Conservation (phyloP, 208 protist species). For the Acanthamoeba royreba region DNA sequence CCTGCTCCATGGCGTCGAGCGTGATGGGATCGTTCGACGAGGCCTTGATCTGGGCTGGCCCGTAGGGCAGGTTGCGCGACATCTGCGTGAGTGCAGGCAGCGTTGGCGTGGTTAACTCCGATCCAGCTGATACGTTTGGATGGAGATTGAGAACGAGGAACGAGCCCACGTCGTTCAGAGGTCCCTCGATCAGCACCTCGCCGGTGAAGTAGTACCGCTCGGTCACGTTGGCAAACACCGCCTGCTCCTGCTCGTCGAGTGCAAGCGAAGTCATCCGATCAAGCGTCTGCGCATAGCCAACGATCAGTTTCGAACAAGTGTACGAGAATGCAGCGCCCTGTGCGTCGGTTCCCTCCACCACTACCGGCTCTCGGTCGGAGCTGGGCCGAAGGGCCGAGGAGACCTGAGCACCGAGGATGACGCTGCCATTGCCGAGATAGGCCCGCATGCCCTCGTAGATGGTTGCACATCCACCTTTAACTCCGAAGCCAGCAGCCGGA, state of each 20-base stretch:
- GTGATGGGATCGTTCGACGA: neutral
- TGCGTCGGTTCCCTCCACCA: neutral
- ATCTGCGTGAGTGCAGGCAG: slow-evolving; percentile 10
- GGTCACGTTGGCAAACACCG: neutral
- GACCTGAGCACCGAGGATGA: neutral
- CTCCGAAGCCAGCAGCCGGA: neutral
- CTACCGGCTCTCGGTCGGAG: neutral
- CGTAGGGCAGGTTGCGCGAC: neutral
- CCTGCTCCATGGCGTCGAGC: neutral
- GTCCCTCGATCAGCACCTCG: neutral
- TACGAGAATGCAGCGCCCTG: neutral
- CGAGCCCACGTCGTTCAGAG: neutral
- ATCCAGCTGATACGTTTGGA: neutral
- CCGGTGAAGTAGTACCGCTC: slow-evolving; percentile 12
- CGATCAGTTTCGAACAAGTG: neutral
- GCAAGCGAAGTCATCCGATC: neutral
- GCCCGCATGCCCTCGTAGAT: slow-evolving; percentile 18
- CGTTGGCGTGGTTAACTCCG: neutral
- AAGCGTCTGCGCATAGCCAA: neutral
- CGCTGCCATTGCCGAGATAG: neutral
- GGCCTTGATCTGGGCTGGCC: neutral
- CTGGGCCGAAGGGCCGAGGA: neutral
- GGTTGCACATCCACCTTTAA: neutral
- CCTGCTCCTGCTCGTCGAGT: neutral
- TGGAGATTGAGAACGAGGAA: neutral